Evolutionary conservation across 768 basidiomycete genomes (phyloP).

Genomic region (Agaricus subrufescens): DNA sequence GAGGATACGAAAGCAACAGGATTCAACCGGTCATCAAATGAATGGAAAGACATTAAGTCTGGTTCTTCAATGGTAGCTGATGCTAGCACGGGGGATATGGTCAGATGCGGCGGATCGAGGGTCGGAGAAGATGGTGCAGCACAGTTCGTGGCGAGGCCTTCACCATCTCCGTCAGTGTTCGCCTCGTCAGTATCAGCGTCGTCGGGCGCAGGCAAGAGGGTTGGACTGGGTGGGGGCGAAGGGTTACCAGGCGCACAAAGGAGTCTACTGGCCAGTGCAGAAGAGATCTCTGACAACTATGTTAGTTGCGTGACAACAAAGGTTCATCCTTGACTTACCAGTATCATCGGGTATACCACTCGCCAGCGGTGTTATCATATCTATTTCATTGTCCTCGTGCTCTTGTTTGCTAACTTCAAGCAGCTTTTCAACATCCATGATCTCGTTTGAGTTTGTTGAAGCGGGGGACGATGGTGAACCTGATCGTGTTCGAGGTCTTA

Average conservation of each 20-base stretch:
- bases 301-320: not conserved
- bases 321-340: slow-evolving; percentile 13
- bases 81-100: slow-evolving; percentile 8
- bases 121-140: not conserved
- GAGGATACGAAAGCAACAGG: not conserved
- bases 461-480: slow-evolving; percentile 17
- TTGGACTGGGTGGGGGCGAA: slow-evolving; percentile 48
- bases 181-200: slow-evolving; percentile 1
- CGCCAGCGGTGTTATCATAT: slow-evolving; percentile 47
- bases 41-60: slow-evolving; percentile 30
- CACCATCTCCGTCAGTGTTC: not conserved
- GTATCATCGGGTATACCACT: slow-evolving; percentile 40
- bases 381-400: slow-evolving; percentile 21
- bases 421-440: slow-evolving; percentile 21
- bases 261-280: slow-evolving; percentile 60
- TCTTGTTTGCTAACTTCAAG: slow-evolving; percentile 25
- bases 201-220: slow-evolving; percentile 7
- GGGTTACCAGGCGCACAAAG: slow-evolving; percentile 72
- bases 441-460: slow-evolving; percentile 22
- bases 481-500: slow-evolving; percentile 11
- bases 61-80: slow-evolving; percentile 5
- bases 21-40: slow-evolving; percentile 19
- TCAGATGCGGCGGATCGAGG: not conserved
- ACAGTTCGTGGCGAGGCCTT: not conserved
- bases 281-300: slow-evolving; percentile 52